Evolutionary conservation across 2,329 filamentous ascomycete species (phyloP), one percentile per base, ranked within the genome.

Genomic region (Colletotrichum sp.): DNA sequence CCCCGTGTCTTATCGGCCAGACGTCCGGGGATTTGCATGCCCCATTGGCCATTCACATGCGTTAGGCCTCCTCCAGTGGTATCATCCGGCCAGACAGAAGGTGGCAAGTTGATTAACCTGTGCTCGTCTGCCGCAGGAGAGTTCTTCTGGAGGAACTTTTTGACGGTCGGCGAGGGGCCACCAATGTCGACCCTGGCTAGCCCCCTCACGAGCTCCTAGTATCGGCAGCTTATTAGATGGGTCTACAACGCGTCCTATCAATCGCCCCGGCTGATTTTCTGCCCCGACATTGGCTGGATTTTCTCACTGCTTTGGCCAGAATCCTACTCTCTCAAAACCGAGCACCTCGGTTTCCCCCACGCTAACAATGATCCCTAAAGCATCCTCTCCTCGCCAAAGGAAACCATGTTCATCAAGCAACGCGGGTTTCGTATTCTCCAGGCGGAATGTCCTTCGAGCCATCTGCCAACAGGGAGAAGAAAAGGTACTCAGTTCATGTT

Each of bases 211-310:
- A 43, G 34, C 68, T 43, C 57, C 55, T 32, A 16, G 63, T 67
- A 72, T 72, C 64, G 57, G 43, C 69, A 65, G 63, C 69, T 68
- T 75, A 64, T 75, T 75, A 57, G 34, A 67, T 68, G 73, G 69
- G 64, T 63, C 64, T 30, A 52, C 64, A 65, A 55, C 61, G 63
- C 60, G 30, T 67, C 57, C 57, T 67, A 72, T 30, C 63, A 26
- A 26, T 21, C 28, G 72, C 36, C 69, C 73, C 70, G 55, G 63
- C 24, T 24, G 7, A 24, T 28, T 9, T 24, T 6, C 38, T 32
- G 38, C 10, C 32, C 30, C 12, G 21, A 43, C 26, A 67, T 72
- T 72, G 73, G 69, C 30, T 67, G 34, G 6, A 7, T 28, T 12
- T 15, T 26, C 13, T 26, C n/a, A 18, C 34, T 13, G 6, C 38